Evolutionary conservation across 495 filamentous ascomycete species (phyloP).

Genomic region (Penicillium argentinense): DNA sequence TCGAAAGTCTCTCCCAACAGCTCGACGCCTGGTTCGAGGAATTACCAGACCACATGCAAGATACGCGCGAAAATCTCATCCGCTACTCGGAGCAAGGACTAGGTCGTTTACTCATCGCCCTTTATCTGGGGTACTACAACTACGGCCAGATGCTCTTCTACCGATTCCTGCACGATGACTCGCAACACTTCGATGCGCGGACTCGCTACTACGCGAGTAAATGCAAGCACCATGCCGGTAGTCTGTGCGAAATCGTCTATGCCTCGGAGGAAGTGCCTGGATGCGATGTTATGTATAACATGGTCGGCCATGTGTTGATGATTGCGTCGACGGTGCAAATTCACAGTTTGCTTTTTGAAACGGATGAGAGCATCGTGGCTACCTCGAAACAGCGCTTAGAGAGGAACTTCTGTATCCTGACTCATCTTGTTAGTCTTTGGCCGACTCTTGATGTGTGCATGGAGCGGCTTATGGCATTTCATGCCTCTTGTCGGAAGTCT

Average conservation of each 20-base stretch:
- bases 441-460: slow-evolving; percentile 35
- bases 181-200: slow-evolving; percentile 1
- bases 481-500: slow-evolving; percentile 32
- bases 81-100: slow-evolving; percentile 31
- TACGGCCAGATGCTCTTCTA: slow-evolving; percentile 45
- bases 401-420: slow-evolving; percentile 41
- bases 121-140: slow-evolving; percentile 45
- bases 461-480: slow-evolving; percentile 34
- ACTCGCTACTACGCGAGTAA: slow-evolving; percentile 28
- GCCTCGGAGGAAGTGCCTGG: slow-evolving; percentile 24
- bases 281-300: slow-evolving; percentile 38
- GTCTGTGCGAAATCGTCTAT: slow-evolving; percentile 37
- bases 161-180: slow-evolving; percentile 35
- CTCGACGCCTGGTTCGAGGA: slow-evolving; percentile 29
- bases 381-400: slow-evolving; percentile 30
- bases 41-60: slow-evolving; percentile 30
- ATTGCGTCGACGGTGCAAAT: slow-evolving; percentile 44
- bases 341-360: slow-evolving; percentile 36
- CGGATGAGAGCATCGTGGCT: slow-evolving; percentile 19
- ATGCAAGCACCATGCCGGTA: slow-evolving; percentile 36
- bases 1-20: slow-evolving; percentile 22
- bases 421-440: slow-evolving; percentile 32
- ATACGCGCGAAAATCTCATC: slow-evolving; percentile 28
- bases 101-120: slow-evolving; percentile 37
- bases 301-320: slow-evolving; percentile 43